phyloP scores from a whole-genome alignment of 805 yeast species.

The Kluyveromyces dobzhanskii region DNA sequence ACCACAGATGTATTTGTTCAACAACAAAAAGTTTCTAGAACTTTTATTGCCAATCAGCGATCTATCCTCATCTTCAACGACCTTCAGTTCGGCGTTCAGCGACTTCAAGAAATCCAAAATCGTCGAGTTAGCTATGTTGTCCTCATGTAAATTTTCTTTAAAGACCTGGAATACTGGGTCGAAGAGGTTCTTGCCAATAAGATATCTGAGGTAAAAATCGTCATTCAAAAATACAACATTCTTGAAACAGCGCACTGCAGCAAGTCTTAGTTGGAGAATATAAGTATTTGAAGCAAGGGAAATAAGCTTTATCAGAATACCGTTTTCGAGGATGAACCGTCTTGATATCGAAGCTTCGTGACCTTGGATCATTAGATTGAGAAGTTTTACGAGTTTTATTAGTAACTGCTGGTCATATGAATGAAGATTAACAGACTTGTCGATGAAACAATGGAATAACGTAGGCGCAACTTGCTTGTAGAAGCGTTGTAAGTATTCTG shows the following conservation, averaged over 20 bases:
- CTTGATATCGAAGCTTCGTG: slow-evolving; percentile 53
- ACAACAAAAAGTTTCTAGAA: slow-evolving; percentile 19
- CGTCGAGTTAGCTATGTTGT: slow-evolving; percentile 67
- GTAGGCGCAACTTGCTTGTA: slow-evolving; percentile 54
- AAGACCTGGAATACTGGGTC: slow-evolving; percentile 42
- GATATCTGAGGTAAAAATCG: slow-evolving; percentile 45
- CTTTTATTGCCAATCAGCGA: slow-evolving; percentile 16
- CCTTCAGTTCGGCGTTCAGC: slow-evolving; percentile 12
- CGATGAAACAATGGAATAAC: slow-evolving; percentile 42
- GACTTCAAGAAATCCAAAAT: slow-evolving; percentile 58
- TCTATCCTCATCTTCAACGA: slow-evolving; percentile 8
- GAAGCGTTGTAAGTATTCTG: slow-evolving; percentile 41
- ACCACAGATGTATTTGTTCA: slow-evolving; percentile 26
- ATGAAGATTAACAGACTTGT: slow-evolving; percentile 12
- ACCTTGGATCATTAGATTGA: slow-evolving; percentile 56
- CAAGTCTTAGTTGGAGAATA: slow-evolving; percentile 47
- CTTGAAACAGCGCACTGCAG: slow-evolving; percentile 64
- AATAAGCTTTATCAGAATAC: slow-evolving; percentile 48
- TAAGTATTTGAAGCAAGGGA: slow-evolving; percentile 34
- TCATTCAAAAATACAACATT: slow-evolving; percentile 55
- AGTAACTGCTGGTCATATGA: slow-evolving; percentile 34
- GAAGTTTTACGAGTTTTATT: slow-evolving; percentile 60
- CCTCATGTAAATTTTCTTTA: slow-evolving; percentile 37
- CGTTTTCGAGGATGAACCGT: slow-evolving; percentile 53
- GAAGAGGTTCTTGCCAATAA: slow-evolving; percentile 48